phyloP scores from a whole-genome alignment of 2,329 filamentous ascomycete species.

The Thelonectria olida region DNA sequence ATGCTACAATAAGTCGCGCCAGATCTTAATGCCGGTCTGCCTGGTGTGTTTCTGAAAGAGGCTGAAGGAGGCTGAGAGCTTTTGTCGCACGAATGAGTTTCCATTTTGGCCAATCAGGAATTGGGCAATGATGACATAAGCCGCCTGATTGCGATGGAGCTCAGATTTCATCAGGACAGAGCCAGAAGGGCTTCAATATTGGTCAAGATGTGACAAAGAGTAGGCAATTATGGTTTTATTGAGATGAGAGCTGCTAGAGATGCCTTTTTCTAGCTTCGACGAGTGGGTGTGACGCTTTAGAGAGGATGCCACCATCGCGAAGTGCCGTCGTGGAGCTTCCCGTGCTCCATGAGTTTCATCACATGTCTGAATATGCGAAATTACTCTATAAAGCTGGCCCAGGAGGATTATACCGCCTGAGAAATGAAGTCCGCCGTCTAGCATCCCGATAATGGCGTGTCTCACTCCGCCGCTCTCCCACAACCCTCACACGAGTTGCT shows the following conservation, averaged over 20 bases:
- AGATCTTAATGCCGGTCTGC: constrained; percentile 7
- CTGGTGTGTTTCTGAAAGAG: constrained; percentile 30
- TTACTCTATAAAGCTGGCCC: neutral
- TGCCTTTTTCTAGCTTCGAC: neutral
- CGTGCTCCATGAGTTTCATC: neutral
- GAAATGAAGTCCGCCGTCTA: constrained; percentile 38
- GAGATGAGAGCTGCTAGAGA: neutral
- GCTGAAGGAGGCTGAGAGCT: constrained; percentile 34
- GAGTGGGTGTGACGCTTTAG: neutral
- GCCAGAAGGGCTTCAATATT: neutral
- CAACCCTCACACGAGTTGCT: constrained; percentile 19
- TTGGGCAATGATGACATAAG: constrained; percentile 38
- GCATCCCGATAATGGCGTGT: constrained; percentile 16
- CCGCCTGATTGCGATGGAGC: neutral
- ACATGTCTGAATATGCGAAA: neutral
- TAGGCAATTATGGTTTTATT: neutral
- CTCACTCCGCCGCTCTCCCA: constrained; percentile 9
- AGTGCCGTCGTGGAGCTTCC: neutral
- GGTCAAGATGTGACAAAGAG: neutral
- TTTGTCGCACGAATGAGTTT: constrained; percentile 25
- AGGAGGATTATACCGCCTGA: constrained; percentile 20
- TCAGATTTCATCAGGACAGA: no score
- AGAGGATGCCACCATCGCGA: neutral
- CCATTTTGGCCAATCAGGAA: constrained; percentile 32
- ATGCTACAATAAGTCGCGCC: constrained; percentile 20